Evolutionary conservation across 805 yeast species (phyloP).

Genomic region (Sugiyamaella boreocaroliniensis): DNA sequence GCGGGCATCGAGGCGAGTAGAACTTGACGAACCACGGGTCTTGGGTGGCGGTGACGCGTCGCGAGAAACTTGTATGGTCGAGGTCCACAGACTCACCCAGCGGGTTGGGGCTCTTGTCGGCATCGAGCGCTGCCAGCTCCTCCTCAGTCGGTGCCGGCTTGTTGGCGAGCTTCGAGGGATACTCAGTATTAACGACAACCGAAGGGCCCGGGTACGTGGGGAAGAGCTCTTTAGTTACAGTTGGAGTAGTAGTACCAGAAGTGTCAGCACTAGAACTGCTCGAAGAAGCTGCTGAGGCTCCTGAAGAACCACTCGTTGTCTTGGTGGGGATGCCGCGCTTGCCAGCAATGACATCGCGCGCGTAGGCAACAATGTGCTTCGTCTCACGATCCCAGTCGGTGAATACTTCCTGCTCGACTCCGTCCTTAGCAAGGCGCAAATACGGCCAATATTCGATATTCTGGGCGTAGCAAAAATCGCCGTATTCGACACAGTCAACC

Average conservation of each 20-base stretch:
- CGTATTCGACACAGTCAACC: conserved; percentile 80
- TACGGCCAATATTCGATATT: conserved; percentile 62
- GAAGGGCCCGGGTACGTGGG: conserved; percentile 4
- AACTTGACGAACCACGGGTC: conserved; percentile 38
- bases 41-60: conserved; percentile 22
- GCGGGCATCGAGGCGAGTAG: conserved; percentile 36
- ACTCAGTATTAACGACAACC: conserved; percentile 9
- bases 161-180: conserved; percentile 5
- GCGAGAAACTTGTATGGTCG: conserved; percentile 23
- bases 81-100: conserved; percentile 31
- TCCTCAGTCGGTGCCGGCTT: not conserved
- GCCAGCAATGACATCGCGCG: conserved; percentile 2
- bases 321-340: not conserved
- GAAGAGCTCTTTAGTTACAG: not conserved
- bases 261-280: conserved; percentile 8
- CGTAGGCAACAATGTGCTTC: conserved; percentile 9
- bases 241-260: conserved; percentile 1
- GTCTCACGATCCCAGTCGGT: conserved; percentile 6
- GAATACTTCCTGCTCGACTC: conserved; percentile 23
- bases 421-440: conserved; percentile 51
- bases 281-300: conserved; percentile 2
- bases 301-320: conserved; percentile 3
- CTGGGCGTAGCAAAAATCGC: conserved; percentile 75
- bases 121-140: not conserved
- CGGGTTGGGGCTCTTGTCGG: conserved; percentile 22